Conservation (phyloP, 805 yeast genomes). For the Wickerhamomyces bisporus region DNA sequence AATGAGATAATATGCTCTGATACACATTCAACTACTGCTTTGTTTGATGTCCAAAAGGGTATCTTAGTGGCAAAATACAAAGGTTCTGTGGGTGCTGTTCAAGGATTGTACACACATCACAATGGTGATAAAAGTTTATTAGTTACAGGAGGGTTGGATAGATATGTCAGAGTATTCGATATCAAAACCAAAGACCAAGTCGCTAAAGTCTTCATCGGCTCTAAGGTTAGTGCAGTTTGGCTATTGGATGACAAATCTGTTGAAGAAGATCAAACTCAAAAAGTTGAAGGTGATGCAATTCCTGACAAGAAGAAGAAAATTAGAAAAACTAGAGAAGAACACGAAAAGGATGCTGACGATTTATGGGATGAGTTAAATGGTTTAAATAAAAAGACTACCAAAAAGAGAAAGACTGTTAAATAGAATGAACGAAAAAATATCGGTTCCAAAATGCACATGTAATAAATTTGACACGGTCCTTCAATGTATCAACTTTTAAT, state of each 20-base stretch:
- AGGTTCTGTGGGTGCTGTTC: conserved; percentile 73
- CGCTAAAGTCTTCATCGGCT: conserved; percentile 72
- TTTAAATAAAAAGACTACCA: conserved; percentile 9
- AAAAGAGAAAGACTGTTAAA: conserved; percentile 16
- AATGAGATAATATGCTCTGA: conserved; percentile 64
- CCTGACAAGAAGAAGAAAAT: conserved; percentile 27
- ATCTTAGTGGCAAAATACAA: conserved; percentile 63
- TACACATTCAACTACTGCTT: conserved; percentile 58
- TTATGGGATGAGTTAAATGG: conserved; percentile 32
- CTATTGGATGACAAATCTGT: conserved; percentile 45
- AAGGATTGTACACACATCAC: conserved; percentile 22
- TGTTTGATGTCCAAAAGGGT: conserved; percentile 46
- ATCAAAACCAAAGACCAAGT: conserved; percentile 46
- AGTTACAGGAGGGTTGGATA: conserved; percentile 80
- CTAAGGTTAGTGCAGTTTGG: conserved; percentile 54
- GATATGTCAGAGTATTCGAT: conserved; percentile 78
- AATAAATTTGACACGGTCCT: no score
- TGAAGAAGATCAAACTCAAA: conserved; percentile 25
- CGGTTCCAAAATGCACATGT: no score
- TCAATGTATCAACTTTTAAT: no score
- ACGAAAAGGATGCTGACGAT: conserved; percentile 27
- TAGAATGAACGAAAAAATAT: not conserved
- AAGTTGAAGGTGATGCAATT: conserved; percentile 22
- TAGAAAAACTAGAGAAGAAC: conserved; percentile 33
- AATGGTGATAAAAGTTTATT: conserved; percentile 38